Conservation (phyloP, 768 basidiomycete genomes). For the Trametes coccinea region DNA sequence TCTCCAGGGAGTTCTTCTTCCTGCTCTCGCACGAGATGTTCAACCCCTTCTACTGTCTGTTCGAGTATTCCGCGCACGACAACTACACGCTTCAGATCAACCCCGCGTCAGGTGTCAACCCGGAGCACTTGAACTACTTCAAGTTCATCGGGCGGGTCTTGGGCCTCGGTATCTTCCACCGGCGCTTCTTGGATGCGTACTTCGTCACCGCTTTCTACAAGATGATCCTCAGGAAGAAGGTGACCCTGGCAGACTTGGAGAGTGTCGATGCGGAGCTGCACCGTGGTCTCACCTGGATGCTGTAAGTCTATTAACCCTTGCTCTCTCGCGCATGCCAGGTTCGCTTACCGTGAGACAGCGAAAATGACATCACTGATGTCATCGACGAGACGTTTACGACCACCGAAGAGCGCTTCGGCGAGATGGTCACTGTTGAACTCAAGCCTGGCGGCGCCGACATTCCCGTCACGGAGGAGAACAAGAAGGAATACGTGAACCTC, state of each 20-base stretch:
- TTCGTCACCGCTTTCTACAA: slow-evolving; percentile 99
- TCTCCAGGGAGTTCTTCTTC: slow-evolving; percentile 99
- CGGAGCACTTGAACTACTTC: slow-evolving; percentile 99
- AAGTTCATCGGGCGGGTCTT: slow-evolving; percentile 98
- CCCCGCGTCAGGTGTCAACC: slow-evolving; percentile 96
- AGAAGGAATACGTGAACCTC: slow-evolving; percentile 95
- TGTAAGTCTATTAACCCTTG: slow-evolving; percentile 53
- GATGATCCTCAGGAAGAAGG: slow-evolving; percentile 99
- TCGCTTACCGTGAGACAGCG: slow-evolving; percentile 48
- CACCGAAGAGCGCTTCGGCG: slow-evolving; percentile 96
- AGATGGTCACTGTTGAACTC: slow-evolving; percentile 95
- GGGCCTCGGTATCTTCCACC: slow-evolving; percentile 97
- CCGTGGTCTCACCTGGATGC: slow-evolving; percentile 97
- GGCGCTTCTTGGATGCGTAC: slow-evolving; percentile 98
- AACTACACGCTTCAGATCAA: slow-evolving; percentile 99
- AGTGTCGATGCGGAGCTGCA: slow-evolving; percentile 95
- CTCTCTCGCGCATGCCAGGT: not conserved
- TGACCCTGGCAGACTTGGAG: slow-evolving; percentile 90
- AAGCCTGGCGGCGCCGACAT: slow-evolving; percentile 85
- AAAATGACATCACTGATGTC: slow-evolving; percentile 97
- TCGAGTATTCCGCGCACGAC: slow-evolving; percentile 99
- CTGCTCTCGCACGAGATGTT: slow-evolving; percentile 99
- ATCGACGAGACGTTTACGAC: slow-evolving; percentile 98
- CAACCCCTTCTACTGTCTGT: slow-evolving; percentile 99
- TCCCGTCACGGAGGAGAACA: slow-evolving; percentile 94